Conservation (phyloP, 2,329 filamentous ascomycete genomes). For the Colletotrichum tanaceti region DNA sequence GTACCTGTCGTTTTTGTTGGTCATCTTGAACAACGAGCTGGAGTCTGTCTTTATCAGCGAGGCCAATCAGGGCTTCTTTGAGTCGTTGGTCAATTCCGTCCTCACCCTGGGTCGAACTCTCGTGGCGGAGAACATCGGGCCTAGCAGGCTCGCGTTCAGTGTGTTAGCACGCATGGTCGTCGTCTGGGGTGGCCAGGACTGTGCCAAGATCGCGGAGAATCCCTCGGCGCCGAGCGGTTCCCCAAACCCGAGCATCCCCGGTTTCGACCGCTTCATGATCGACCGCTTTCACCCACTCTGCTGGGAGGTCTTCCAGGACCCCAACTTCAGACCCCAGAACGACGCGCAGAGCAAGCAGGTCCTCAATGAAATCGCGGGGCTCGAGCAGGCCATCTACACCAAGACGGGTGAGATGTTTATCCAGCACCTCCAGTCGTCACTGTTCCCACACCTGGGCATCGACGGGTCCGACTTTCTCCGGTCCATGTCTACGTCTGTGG, state of each 20-base stretch:
- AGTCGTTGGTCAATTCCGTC: slow-evolving; percentile 86
- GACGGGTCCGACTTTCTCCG: slow-evolving; percentile 70
- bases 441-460: slow-evolving; percentile 74
- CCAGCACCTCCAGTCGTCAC: slow-evolving; percentile 70
- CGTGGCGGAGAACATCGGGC: slow-evolving; percentile 67
- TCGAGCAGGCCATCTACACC: slow-evolving; percentile 90
- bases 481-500: slow-evolving; percentile 67
- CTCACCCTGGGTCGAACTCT: slow-evolving; percentile 85
- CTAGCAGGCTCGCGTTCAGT: slow-evolving; percentile 79
- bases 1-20: slow-evolving; percentile 92
- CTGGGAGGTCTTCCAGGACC: slow-evolving; percentile 87
- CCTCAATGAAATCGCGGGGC: slow-evolving; percentile 83
- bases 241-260: slow-evolving; percentile 74
- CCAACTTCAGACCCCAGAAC: slow-evolving; percentile 79
- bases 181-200: slow-evolving; percentile 90
- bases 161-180: slow-evolving; percentile 85
- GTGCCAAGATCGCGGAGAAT: slow-evolving; percentile 67
- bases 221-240: slow-evolving; percentile 62
- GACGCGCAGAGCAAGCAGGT: slow-evolving; percentile 93
- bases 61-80: slow-evolving; percentile 90
- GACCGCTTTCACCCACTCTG: slow-evolving; percentile 87
- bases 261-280: slow-evolving; percentile 93
- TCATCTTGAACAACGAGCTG: slow-evolving; percentile 91
- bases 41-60: slow-evolving; percentile 89
- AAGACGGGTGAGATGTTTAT: slow-evolving; percentile 90